A percentile compares a stretch with the other conserved stretches of the same genome.
These are phyloP conservation scores for Vicia sativa DNA, from an alignment of 306 rosid species.

Conservation along the genomic window DNA sequence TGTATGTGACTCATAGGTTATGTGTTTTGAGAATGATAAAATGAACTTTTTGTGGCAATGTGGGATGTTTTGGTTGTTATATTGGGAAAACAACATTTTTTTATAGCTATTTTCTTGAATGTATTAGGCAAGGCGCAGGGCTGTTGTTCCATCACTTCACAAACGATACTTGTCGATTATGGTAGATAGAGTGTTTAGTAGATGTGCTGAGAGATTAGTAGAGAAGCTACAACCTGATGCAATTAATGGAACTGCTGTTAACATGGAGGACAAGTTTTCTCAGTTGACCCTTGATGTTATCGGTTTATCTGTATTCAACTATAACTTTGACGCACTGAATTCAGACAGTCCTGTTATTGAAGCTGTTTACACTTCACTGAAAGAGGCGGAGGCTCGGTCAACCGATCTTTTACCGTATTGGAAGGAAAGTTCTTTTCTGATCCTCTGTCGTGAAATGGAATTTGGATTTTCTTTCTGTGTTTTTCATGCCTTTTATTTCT, in stretches of 20 bases:
- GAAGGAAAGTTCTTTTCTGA: slow-evolving; percentile 62
- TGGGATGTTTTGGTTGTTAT: too few species aligned
- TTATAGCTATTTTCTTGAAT: slow-evolving; percentile 40
- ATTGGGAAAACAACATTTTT: slow-evolving; percentile 9
- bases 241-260: slow-evolving; percentile 67
- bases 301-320: slow-evolving; percentile 92
- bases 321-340: slow-evolving; percentile 75
- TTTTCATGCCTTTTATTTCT: neutral
- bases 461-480: slow-evolving; percentile 4
- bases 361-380: slow-evolving; percentile 92
- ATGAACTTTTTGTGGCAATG: neutral
- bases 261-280: slow-evolving; percentile 90
- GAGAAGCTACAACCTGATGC: slow-evolving; percentile 78
- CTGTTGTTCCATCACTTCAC: slow-evolving; percentile 96
- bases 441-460: slow-evolving; percentile 11
- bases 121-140: slow-evolving; percentile 88
- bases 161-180: slow-evolving; percentile 85
- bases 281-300: slow-evolving; percentile 94
- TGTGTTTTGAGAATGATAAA: slow-evolving; percentile 5
- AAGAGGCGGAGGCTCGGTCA: slow-evolving; percentile 96
- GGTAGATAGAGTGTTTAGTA: slow-evolving; percentile 85
- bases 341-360: slow-evolving; percentile 87
- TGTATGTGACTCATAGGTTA: neutral
- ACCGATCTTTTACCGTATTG: slow-evolving; percentile 93
- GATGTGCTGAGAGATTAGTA: slow-evolving; percentile 87